A percentile compares a stretch with the other conserved stretches of the same genome.
phyloP scores from a whole-genome alignment of 306 rosid genomes.

The Rosa persica region DNA sequence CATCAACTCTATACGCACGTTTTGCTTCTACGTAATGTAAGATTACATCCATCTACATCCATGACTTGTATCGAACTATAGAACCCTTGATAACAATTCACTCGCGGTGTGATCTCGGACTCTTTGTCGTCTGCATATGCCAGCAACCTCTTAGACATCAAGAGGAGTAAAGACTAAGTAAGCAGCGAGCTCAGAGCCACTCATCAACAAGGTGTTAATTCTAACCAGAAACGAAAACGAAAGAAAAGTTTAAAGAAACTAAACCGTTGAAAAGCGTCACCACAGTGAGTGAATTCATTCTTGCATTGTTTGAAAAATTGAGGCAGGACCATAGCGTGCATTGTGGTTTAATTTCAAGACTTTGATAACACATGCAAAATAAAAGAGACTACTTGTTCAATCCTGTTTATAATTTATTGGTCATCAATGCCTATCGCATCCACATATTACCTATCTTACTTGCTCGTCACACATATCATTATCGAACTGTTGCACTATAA shows the following conservation, averaged over 20 bases:
- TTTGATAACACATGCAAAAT: not conserved
- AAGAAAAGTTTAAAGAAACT: not conserved
- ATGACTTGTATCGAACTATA: not conserved
- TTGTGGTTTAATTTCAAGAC: not conserved
- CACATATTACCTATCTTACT: not conserved
- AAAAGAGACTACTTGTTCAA: not conserved
- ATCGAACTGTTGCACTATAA: not conserved
- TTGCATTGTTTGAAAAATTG: not conserved
- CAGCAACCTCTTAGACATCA: not conserved
- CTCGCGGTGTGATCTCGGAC: not conserved
- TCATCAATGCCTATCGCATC: constrained; percentile 11
- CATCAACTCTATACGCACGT: not conserved
- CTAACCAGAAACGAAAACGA: not conserved
- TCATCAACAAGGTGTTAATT: not conserved
- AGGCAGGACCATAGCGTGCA: not conserved
- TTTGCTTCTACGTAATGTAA: not conserved
- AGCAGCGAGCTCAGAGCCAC: not conserved
- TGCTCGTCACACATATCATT: not conserved
- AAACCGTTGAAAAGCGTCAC: not conserved
- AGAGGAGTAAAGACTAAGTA: constrained; percentile 1
- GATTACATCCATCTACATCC: not conserved
- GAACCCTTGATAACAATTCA: not conserved
- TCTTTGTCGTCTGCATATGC: not conserved
- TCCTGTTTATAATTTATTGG: not conserved
- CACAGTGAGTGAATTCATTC: not conserved